These are phyloP conservation scores for Yarrowia deformans DNA, from an alignment of 805 yeast species.

Conservation along the genomic window DNA sequence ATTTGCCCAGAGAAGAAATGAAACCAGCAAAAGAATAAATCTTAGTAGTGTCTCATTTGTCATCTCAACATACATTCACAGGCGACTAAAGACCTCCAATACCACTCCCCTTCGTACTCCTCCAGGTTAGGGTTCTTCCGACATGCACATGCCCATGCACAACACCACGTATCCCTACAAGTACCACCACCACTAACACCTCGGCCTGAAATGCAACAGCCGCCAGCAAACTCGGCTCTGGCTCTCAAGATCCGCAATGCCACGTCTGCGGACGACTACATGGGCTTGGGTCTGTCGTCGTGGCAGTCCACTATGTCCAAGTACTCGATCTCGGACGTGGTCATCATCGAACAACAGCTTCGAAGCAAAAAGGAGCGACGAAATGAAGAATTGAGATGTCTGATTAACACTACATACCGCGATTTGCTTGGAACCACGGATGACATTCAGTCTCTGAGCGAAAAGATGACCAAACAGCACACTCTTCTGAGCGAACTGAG, in stretches of 20 bases:
- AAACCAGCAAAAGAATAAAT: too few species aligned
- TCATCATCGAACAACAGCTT: constrained; percentile 34
- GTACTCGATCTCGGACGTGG: constrained; percentile 28
- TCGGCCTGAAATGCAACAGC: constrained; percentile 20
- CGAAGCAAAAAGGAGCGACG: constrained; percentile 13
- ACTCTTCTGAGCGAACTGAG: constrained; percentile 10
- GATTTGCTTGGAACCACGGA: constrained; percentile 24
- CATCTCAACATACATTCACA: too few species aligned
- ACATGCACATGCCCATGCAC: constrained; percentile 16
- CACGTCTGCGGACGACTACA: constrained; percentile 16
- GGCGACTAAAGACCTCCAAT: too few species aligned
- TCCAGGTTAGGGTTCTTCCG: constrained; percentile 30
- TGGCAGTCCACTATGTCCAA: constrained; percentile 37
- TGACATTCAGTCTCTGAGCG: constrained; percentile 33
- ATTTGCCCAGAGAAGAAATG: too few species aligned
- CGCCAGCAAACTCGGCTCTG: constrained; percentile 37
- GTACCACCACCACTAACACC: neutral
- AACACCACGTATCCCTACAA: constrained; percentile 18
- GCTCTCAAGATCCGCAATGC: constrained; percentile 33
- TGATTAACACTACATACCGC: constrained; percentile 26
- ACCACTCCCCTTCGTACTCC: neutral
- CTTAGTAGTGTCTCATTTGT: too few species aligned
- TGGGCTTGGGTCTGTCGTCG: constrained; percentile 19
- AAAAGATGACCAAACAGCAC: constrained; percentile 31
- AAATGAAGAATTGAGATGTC: constrained; percentile 9